Percentiles rank a stretch among this genome's conserved stretches.
Evolutionary conservation across 2,329 filamentous ascomycete species (phyloP).

Genomic region (Fusarium armeniacum): DNA sequence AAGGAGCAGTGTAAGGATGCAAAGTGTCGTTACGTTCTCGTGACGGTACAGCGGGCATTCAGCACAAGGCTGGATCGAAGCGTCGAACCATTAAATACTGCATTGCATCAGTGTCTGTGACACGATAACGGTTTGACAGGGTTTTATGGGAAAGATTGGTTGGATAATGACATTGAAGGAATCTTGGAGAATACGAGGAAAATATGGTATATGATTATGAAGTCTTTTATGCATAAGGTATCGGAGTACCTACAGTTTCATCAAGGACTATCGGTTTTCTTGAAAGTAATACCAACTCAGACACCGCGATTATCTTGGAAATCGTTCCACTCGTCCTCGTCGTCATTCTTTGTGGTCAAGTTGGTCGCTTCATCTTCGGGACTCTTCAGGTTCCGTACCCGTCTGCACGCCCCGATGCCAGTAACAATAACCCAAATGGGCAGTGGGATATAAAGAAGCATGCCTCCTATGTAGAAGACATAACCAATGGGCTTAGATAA

Average conservation of each 20-base stretch:
- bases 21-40: conserved; percentile 17
- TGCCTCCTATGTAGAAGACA: conserved; percentile 7
- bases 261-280: conserved; percentile 10
- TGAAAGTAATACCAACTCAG: conserved; percentile 2
- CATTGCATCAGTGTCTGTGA: conserved; percentile 36
- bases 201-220: conserved; percentile 21
- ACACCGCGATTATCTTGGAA: conserved; percentile 27
- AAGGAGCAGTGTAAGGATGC: conserved; percentile 16
- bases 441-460: conserved; percentile 16
- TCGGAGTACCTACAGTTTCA: conserved; percentile 21
- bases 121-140: conserved; percentile 16
- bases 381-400: conserved; percentile 27
- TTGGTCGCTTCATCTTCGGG: conserved; percentile 24
- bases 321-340: conserved; percentile 26
- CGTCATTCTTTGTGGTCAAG: conserved; percentile 20
- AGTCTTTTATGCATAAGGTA: conserved; percentile 21
- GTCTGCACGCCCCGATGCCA: conserved; percentile 28
- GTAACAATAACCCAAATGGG: conserved; percentile 36
- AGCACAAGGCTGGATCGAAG: conserved; percentile 29
- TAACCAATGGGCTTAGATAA: conserved; percentile 4
- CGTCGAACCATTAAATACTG: conserved; percentile 20
- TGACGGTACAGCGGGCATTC: conserved; percentile 17
- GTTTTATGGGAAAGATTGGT: not conserved
- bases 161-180: conserved; percentile 1
- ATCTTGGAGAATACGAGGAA: conserved; percentile 8